Conservation (phyloP, 305 asterid genomes). For the Fraxinus baroniana region DNA sequence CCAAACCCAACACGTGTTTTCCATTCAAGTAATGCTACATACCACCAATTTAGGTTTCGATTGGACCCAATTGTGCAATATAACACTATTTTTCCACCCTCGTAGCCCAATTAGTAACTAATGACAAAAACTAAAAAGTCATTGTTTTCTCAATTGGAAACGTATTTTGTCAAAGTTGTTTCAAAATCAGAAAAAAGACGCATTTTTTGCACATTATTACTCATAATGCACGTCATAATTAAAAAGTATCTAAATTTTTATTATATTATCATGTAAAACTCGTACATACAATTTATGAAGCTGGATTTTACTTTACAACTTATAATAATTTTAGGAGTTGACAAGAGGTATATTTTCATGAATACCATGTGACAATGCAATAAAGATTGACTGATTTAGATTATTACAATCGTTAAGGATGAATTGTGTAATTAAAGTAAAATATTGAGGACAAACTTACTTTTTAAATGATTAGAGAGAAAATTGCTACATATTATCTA, state of each 20-base stretch:
- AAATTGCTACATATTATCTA: neutral
- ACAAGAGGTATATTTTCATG: neutral
- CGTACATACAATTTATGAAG: neutral
- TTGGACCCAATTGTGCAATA: no score
- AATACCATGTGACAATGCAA: neutral
- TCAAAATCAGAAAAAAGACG: no score
- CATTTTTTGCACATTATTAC: no score
- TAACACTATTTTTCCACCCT: neutral
- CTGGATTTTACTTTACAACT: neutral
- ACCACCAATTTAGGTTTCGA: no score
- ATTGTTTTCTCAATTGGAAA: neutral
- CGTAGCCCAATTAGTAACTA: neutral
- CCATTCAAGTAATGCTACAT: no score
- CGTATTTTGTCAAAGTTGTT: no score
- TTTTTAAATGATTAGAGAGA: neutral
- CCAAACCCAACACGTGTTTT: no score
- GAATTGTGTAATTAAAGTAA: neutral
- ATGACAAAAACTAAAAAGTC: neutral
- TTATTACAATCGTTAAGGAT: neutral
- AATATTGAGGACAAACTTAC: neutral
- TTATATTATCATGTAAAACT: neutral
- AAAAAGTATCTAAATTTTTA: no score
- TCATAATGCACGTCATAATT: neutral
- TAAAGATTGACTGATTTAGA: neutral
- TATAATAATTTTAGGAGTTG: neutral